Percentiles rank a stretch among this genome's conserved stretches.
These are phyloP conservation scores for Hypericum perforatum DNA, from an alignment of 345 rosid species.

Conservation along the genomic window DNA sequence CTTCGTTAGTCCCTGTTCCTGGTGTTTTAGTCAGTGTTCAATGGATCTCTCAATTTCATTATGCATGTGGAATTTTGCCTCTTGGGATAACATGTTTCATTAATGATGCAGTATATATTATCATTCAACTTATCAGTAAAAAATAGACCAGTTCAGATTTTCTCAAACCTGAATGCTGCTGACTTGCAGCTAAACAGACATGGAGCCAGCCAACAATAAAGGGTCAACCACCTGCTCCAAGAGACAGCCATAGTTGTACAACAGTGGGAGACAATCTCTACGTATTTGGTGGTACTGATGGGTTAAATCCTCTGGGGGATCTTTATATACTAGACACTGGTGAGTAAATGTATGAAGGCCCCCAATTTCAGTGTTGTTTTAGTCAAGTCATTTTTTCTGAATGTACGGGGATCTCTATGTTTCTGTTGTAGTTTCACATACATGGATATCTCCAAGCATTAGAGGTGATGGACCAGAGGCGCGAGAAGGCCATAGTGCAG, in stretches of 20 bases:
- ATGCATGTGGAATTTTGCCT: too few relatives aligned
- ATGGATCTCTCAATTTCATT: too few relatives aligned
- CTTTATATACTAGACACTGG: slow-evolving; percentile 74
- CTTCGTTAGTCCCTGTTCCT: too few relatives aligned
- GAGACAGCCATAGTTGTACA: slow-evolving; percentile 95
- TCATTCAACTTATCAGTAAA: too few relatives aligned
- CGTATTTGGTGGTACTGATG: slow-evolving; percentile 97
- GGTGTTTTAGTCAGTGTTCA: too few relatives aligned
- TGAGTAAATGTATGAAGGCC: slow-evolving; percentile 22
- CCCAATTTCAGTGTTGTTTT: slow-evolving; percentile 8
- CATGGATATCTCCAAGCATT: slow-evolving; percentile 79
- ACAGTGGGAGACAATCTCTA: slow-evolving; percentile 59
- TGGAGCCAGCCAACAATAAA: slow-evolving; percentile 74
- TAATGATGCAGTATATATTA: too few relatives aligned
- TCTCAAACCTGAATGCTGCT: not conserved
- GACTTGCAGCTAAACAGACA: slow-evolving; percentile 53
- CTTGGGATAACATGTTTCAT: too few relatives aligned
- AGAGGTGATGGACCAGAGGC: slow-evolving; percentile 93
- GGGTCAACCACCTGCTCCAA: slow-evolving; percentile 67
- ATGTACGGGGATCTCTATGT: not conserved
- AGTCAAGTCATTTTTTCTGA: slow-evolving; percentile 5
- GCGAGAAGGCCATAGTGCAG: slow-evolving; percentile 92
- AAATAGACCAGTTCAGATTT: too few relatives aligned
- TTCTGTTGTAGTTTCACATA: slow-evolving; percentile 52
- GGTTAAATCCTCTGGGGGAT: slow-evolving; percentile 68